Base-by-base conservation (phyloP, 352 stramenopile species). In the Pseudoperonospora humuli region DNA sequence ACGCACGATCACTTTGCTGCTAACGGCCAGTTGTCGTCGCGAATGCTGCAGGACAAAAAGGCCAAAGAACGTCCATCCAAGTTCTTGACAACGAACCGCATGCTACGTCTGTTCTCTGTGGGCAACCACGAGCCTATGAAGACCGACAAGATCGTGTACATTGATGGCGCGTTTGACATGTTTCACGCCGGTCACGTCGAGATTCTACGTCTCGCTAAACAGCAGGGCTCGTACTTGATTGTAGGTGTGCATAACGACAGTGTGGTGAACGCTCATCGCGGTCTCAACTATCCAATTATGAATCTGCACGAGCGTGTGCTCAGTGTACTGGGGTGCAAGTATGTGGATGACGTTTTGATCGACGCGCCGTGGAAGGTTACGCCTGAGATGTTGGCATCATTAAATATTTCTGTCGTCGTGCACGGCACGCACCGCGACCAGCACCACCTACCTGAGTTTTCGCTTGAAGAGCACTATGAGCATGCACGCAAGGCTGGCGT, bases 161-260 rank as follows among this genome's bases (percentile, higher is more conserved):
- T 99, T 47, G 93, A 98, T 68, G 96, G 96, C 39, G 83, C 87
- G 15, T 99, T 95, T 69, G 96, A 99, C 69, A 97, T 99, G 86
- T 99, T 99, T 75, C 96, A 99, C 68, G 85, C 90, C 13, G 96
- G 95, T 39, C 95, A 99, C 64, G 92, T 99, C 11, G 83, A 95
- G 49, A 94, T 98, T 41, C 61, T 99, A 24, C 95, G 97, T 73
- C 72, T 81, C 10, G 90, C 91, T 6, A 96, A 95, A 48, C 57
- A 87, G 53, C 63, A 95, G 35, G 93, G 95, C 36, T 85, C 96
- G 64, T 98, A 98, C 65, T 50, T 99, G 4, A 96, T 98, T 48
- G 96, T 98, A 20, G 96, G 95, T 26, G 82, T 98, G 35, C 93
- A 99, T 67, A 95, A 96, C 57, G 96, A 98, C 70, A 74, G 64